These are phyloP conservation scores for Cutaneotrichosporon mucoides DNA, from an alignment of 1,284 basidiomycete species.

Conservation along the genomic window DNA sequence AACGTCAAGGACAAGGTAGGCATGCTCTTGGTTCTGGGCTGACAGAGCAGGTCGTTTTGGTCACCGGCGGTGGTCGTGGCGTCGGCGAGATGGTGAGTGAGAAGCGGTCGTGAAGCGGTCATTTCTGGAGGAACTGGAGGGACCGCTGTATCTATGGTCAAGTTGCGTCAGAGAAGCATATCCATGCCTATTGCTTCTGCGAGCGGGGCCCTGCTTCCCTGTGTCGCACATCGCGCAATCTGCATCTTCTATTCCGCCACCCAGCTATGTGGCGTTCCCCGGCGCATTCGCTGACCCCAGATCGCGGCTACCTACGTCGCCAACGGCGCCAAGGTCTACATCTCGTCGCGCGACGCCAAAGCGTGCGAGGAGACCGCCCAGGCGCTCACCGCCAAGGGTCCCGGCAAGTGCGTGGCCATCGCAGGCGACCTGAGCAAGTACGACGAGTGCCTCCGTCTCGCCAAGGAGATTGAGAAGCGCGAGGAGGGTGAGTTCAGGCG, in stretches of 20 bases:
- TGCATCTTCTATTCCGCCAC: no score
- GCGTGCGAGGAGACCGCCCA: slow-evolving; percentile 59
- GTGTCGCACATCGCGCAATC: no score
- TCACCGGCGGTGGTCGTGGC: slow-evolving; percentile 68
- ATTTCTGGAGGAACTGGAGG: no score
- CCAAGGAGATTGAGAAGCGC: slow-evolving; percentile 53
- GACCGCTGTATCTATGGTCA: no score
- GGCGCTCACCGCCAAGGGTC: slow-evolving; percentile 57
- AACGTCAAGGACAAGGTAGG: slow-evolving; percentile 22
- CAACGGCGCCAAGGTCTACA: slow-evolving; percentile 65
- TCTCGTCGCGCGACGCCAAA: slow-evolving; percentile 59
- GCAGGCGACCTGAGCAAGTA: slow-evolving; percentile 61
- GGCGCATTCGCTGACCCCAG: slow-evolving; percentile 41
- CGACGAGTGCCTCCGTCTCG: slow-evolving; percentile 59
- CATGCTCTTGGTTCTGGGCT: no score
- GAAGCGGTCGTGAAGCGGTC: no score
- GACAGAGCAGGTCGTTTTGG: slow-evolving; percentile 52
- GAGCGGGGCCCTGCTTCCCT: no score
- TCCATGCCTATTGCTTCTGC: no score
- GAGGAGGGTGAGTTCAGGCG: slow-evolving; percentile 51
- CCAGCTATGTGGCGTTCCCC: no score
- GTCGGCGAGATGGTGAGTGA: slow-evolving; percentile 63
- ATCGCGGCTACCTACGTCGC: slow-evolving; percentile 63
- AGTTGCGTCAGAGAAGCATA: no score
- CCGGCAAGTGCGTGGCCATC: slow-evolving; percentile 58